phyloP scores from a whole-genome alignment of 768 basidiomycete species.

The Hericium coralloides region DNA sequence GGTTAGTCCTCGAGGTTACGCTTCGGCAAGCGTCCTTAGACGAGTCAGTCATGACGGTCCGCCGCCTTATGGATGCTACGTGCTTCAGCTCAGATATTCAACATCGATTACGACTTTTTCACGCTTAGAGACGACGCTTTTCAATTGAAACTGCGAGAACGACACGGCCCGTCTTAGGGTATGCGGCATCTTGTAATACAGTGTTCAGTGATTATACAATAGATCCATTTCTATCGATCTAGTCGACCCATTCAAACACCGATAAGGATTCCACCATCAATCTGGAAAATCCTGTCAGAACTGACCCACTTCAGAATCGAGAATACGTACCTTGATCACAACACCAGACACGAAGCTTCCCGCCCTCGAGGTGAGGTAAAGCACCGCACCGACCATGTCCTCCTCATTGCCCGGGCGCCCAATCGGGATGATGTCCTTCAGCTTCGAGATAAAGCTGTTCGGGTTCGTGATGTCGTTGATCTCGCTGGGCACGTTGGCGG shows the following conservation, averaged over 20 bases:
- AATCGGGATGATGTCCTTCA: conserved; percentile 5
- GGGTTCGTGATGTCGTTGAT: conserved; percentile 11
- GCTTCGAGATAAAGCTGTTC: conserved; percentile 11
- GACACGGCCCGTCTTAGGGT: too few relatives aligned
- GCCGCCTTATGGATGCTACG: too few relatives aligned
- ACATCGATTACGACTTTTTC: too few relatives aligned
- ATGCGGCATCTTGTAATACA: too few relatives aligned
- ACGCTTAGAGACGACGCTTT: too few relatives aligned
- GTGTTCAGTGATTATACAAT: too few relatives aligned
- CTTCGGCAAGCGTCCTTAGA: too few relatives aligned
- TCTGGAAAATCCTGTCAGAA: not conserved
- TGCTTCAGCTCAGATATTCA: too few relatives aligned
- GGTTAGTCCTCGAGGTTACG: too few relatives aligned
- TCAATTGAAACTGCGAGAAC: too few relatives aligned
- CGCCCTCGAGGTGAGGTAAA: conserved; percentile 9
- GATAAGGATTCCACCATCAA: conserved; percentile 1
- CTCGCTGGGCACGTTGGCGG: conserved; percentile 12
- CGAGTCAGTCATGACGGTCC: too few relatives aligned
- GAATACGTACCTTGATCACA: conserved; percentile 5
- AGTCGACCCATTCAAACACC: not conserved
- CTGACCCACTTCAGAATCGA: not conserved
- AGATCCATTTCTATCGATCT: too few relatives aligned
- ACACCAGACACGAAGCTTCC: conserved; percentile 12
- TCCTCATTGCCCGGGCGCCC: conserved; percentile 12
- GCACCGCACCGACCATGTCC: conserved; percentile 10